Base-by-base conservation (phyloP, 2,329 filamentous ascomycete genomes). In the Mariannaea elegans region DNA sequence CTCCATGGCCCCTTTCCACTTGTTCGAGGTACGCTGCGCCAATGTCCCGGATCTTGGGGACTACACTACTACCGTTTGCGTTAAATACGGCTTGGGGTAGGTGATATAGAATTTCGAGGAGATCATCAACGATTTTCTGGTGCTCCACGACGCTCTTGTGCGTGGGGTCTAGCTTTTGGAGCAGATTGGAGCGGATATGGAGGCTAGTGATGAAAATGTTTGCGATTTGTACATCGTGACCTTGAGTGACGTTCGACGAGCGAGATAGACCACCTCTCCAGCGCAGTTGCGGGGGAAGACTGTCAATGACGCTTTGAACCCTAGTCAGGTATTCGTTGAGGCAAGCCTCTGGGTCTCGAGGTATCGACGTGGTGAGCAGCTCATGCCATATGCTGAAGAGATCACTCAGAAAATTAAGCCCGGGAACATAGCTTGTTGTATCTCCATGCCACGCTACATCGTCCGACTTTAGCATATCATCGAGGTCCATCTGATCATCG, bases 41-140 rank as follows among this genome's bases (percentile, higher is more conserved):
- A 48, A 76, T 73, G 47, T 77, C 76, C 18, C 76, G 65, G 23
- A 77, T 69, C 60, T 77, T 78, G n/a, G 74, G 71, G n/a, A 76
- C 70, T 0, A 75, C 39, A 34, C 71, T 73, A 14, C 66, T 66
- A 1, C 74, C 74, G 48, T 76, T 76, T 5, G 73, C 72, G 54
- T 77, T 71, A 12, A 77, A 70, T 0, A 74, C 71, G 6, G 72
- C 65, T 6, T 66, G 64, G 10, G 74, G 73, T 10, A 77, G 69
- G 21, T 76, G 74, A 27, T 75, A 71, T 1, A 77, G 41, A 1
- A 77, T 74, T 47, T 77, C 75, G 2, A 78, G 56, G 2, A 78
- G 48, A 53, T 77, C 75, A 7, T 76, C 74, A 1, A 76, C 68
- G 16, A 77, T 73, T 12, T 62, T 68, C 18, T 73, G 71, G 39